Evolutionary conservation across 371 early-diverging fungal species (phyloP).

Genomic region (Mortierella sp.): DNA sequence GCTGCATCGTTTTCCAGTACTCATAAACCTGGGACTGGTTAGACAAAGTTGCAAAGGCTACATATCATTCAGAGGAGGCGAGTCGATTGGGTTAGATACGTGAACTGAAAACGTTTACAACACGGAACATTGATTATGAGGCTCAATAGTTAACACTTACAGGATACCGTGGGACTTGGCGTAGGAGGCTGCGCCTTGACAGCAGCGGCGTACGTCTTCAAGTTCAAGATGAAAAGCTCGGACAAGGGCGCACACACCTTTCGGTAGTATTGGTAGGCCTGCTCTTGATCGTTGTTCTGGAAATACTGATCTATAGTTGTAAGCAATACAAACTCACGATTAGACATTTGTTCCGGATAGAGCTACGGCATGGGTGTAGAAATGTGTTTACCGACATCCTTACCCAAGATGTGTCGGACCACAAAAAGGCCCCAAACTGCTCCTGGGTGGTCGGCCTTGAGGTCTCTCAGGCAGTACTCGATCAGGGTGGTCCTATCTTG

Average conservation of each 20-base stretch:
- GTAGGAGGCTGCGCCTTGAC: constrained; percentile 36
- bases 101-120: not conserved
- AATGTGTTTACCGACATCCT: not conserved
- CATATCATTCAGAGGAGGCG: not conserved
- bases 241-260: constrained; percentile 30
- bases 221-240: constrained; percentile 36
- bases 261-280: constrained; percentile 21
- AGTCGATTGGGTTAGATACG: not conserved
- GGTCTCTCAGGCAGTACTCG: constrained; percentile 48
- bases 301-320: constrained; percentile 26
- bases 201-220: constrained; percentile 30
- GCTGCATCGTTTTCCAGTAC: constrained; percentile 35
- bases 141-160: constrained; percentile 17
- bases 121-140: not conserved
- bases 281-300: constrained; percentile 18
- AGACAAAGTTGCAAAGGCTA: constrained; percentile 40
- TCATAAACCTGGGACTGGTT: constrained; percentile 24
- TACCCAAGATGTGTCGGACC: constrained; percentile 56
- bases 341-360: not conserved
- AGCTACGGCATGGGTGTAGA: not conserved
- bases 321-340: not conserved
- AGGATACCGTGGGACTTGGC: constrained; percentile 35
- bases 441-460: constrained; percentile 58
- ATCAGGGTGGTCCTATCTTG: constrained; percentile 47
- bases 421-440: constrained; percentile 60